phyloP scores from a whole-genome alignment of 106 monocot genomes.

The Iris macrosiphon region DNA sequence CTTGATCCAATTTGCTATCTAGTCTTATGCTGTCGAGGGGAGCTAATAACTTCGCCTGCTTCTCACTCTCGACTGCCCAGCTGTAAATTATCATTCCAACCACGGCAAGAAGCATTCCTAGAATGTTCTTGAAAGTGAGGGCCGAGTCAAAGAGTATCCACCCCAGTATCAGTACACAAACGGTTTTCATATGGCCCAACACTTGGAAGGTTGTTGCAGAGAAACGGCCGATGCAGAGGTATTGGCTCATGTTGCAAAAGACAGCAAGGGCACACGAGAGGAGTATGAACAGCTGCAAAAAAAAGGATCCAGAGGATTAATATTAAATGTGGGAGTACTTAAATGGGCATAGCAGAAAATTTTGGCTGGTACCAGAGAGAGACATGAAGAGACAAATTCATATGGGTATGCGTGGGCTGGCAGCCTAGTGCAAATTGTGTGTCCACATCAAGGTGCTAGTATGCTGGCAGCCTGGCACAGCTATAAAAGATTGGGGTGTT shows the following conservation, averaged over 20 bases:
- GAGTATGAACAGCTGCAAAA: conserved; percentile 43
- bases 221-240: conserved; percentile 49
- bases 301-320: neutral
- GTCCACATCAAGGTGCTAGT: no score
- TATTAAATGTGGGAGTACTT: no score
- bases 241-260: conserved; percentile 46
- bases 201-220: conserved; percentile 49
- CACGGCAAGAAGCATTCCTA: conserved; percentile 35
- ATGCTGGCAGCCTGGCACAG: no score
- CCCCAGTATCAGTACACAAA: conserved; percentile 31
- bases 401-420: no score
- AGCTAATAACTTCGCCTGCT: conserved; percentile 10
- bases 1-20: conserved; percentile 12
- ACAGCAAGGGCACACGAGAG: conserved; percentile 43
- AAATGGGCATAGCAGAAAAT: no score
- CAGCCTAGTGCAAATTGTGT: no score
- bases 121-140: conserved; percentile 39
- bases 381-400: no score
- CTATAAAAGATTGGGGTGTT: no score
- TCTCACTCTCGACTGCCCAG: conserved; percentile 46
- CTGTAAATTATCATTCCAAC: conserved; percentile 51
- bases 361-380: no score
- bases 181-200: conserved; percentile 50
- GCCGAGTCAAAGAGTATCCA: conserved; percentile 42
- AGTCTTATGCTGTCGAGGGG: neutral